Evolutionary conservation across 2,329 filamentous ascomycete genomes (phyloP).

Genomic region (Diaporthe batatas): DNA sequence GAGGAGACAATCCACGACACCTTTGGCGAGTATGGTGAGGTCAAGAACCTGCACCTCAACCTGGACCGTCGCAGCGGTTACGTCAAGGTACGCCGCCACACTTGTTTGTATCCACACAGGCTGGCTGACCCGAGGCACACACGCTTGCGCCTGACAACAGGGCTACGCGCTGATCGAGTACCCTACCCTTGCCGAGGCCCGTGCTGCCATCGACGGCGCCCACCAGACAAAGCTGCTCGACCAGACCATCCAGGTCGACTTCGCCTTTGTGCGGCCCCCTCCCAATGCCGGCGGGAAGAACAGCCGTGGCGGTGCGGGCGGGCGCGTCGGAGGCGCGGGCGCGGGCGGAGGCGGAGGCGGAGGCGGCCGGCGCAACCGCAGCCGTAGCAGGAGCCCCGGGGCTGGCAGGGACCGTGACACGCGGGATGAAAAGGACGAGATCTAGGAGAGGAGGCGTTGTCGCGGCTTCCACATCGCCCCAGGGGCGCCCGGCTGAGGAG

Average conservation of each 20-base stretch:
- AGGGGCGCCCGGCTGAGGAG: not conserved
- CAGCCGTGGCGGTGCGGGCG: conserved; percentile 52
- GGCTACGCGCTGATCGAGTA: conserved; percentile 91
- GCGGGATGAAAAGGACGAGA: conserved; percentile 28
- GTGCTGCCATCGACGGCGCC: conserved; percentile 85
- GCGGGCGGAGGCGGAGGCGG: conserved; percentile 51
- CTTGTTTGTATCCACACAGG: not conserved
- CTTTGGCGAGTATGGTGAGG: conserved; percentile 87
- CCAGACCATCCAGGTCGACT: conserved; percentile 85
- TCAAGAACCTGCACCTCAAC: conserved; percentile 89
- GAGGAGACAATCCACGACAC: conserved; percentile 86
- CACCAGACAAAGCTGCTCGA: conserved; percentile 83
- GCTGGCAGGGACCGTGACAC: conserved; percentile 45
- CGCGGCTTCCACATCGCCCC: not conserved
- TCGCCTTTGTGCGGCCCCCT: conserved; percentile 86
- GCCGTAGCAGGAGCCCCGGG: conserved; percentile 62
- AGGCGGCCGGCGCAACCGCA: conserved; percentile 60
- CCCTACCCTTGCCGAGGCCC: conserved; percentile 81
- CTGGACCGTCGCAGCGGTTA: conserved; percentile 86
- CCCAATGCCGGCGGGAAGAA: conserved; percentile 65
- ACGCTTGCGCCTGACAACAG: conserved; percentile 55
- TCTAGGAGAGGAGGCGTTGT: conserved; percentile 13
- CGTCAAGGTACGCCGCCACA: conserved; percentile 74
- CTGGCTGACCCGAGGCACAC: conserved; percentile 29
- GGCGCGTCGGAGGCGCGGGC: conserved; percentile 48